These are phyloP conservation scores for Podospora bellae-mahoneyi DNA, from an alignment of 495 filamentous ascomycete genomes.

Conservation along the genomic window DNA sequence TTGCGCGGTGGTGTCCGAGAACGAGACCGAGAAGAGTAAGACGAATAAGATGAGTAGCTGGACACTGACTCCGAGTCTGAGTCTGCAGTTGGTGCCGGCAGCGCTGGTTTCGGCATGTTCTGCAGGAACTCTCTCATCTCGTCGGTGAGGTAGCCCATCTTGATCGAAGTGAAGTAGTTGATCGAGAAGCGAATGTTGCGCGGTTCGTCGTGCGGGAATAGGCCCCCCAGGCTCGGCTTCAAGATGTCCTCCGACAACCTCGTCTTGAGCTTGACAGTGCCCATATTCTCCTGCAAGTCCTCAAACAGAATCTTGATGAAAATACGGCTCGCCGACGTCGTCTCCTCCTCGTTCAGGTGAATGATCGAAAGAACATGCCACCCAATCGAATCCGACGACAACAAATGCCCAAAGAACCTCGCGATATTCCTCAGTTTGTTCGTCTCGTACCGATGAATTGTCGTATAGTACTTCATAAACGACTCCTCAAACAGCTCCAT, in stretches of 20 bases:
- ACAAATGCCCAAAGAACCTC: constrained; percentile 87
- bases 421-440: constrained; percentile 93
- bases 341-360: constrained; percentile 93
- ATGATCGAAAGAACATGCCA: constrained; percentile 86
- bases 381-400: constrained; percentile 80
- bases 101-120: constrained; percentile 73
- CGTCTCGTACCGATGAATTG: constrained; percentile 94
- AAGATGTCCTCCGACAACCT: constrained; percentile 74
- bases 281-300: constrained; percentile 81
- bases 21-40: constrained; percentile 49
- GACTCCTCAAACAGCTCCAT: constrained; percentile 82
- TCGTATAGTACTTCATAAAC: constrained; percentile 93
- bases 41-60: constrained; percentile 65
- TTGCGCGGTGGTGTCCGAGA: constrained; percentile 37
- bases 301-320: constrained; percentile 98
- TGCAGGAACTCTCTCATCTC: constrained; percentile 89
- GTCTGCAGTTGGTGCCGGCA: constrained; percentile 56
- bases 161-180: constrained; percentile 98
- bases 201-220: constrained; percentile 88
- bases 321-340: constrained; percentile 89
- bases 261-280: constrained; percentile 71
- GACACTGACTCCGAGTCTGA: constrained; percentile 59
- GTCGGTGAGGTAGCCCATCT: constrained; percentile 90
- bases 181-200: constrained; percentile 93
- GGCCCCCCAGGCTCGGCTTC: constrained; percentile 72